Percentiles rank a stretch among this genome's conserved stretches.
Conservation (phyloP, 495 filamentous ascomycete species). For the Pseudomonodictys pantanalensis region DNA sequence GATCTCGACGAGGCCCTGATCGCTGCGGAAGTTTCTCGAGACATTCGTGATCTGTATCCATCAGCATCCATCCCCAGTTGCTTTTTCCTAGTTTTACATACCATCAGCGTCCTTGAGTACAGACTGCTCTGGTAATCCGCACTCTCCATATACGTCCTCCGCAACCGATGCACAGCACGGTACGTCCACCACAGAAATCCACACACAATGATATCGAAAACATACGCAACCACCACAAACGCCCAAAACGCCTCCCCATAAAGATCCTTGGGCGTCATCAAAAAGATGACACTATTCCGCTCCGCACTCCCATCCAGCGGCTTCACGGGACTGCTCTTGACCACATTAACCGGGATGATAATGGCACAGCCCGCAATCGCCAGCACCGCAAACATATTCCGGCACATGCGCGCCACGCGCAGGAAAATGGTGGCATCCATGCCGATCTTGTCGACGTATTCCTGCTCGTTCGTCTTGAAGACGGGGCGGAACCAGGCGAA, state of each 20-base stretch:
- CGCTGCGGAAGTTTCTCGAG: slow-evolving; percentile 65
- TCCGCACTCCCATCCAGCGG: slow-evolving; percentile 11
- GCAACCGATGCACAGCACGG: slow-evolving; percentile 62
- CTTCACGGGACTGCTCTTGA: slow-evolving; percentile 44
- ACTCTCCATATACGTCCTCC: slow-evolving; percentile 78
- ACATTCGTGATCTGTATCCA: slow-evolving; percentile 73
- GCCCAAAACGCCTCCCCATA: slow-evolving; percentile 67
- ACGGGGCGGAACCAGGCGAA: slow-evolving; percentile 84
- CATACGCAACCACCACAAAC: slow-evolving; percentile 75
- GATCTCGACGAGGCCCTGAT: slow-evolving; percentile 81
- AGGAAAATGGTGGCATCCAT: slow-evolving; percentile 90
- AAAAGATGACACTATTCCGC: slow-evolving; percentile 47
- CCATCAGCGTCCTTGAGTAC: slow-evolving; percentile 87
- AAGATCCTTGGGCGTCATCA: slow-evolving; percentile 58
- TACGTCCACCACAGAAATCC: slow-evolving; percentile 92
- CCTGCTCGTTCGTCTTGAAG: slow-evolving; percentile 67
- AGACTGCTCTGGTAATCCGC: slow-evolving; percentile 86
- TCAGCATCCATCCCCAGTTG: slow-evolving; percentile 7
- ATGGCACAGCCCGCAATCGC: slow-evolving; percentile 71
- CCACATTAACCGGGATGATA: slow-evolving; percentile 79
- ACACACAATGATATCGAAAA: slow-evolving; percentile 70
- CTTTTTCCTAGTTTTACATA: too few relatives aligned
- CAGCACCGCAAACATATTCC: slow-evolving; percentile 78
- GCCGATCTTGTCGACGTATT: slow-evolving; percentile 73
- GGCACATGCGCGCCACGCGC: slow-evolving; percentile 85